Percentiles rank a stretch among this genome's conserved stretches.
Evolutionary conservation across 495 filamentous ascomycete genomes (phyloP).

Genomic region (Thermothielavioides terrestris): DNA sequence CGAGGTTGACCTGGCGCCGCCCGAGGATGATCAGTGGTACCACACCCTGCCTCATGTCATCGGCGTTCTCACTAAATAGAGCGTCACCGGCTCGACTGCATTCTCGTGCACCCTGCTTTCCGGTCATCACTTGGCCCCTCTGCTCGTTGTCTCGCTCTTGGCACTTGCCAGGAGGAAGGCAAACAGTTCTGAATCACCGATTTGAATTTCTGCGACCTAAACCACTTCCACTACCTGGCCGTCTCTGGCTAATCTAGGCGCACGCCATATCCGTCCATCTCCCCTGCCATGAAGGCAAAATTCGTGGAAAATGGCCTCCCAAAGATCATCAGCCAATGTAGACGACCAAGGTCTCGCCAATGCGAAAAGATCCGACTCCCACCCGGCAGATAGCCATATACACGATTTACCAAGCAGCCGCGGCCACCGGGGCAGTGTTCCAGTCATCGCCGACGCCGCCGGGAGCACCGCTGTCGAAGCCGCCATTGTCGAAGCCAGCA

Average conservation of each 20-base stretch:
- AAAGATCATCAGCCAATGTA: slow-evolving; percentile 3
- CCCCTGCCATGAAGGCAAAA: neutral
- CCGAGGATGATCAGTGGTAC: slow-evolving; percentile 38
- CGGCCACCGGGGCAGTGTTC: neutral
- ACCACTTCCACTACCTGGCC: neutral
- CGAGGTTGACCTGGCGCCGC: slow-evolving; percentile 41
- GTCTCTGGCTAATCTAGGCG: slow-evolving; percentile 1
- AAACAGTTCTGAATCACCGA: neutral
- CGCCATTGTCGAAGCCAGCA: neutral
- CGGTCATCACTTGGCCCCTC: too few relatives aligned
- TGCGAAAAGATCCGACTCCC: neutral
- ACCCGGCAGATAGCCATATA: slow-evolving; percentile 1
- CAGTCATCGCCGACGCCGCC: slow-evolving; percentile 6
- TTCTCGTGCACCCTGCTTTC: too few relatives aligned
- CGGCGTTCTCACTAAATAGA: slow-evolving; percentile 19
- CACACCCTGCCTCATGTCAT: slow-evolving; percentile 43
- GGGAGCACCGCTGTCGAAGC: neutral
- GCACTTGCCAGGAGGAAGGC: neutral
- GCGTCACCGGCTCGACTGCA: neutral
- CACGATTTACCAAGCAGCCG: slow-evolving; percentile 12
- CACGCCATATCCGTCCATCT: neutral
- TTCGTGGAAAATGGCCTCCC: slow-evolving; percentile 1
- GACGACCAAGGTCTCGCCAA: neutral
- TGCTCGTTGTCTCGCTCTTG: too few relatives aligned
- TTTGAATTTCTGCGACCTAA: neutral